Evolutionary conservation across 208 protist genomes (phyloP).

Genomic region (Endotrypanum monterogeii): DNA sequence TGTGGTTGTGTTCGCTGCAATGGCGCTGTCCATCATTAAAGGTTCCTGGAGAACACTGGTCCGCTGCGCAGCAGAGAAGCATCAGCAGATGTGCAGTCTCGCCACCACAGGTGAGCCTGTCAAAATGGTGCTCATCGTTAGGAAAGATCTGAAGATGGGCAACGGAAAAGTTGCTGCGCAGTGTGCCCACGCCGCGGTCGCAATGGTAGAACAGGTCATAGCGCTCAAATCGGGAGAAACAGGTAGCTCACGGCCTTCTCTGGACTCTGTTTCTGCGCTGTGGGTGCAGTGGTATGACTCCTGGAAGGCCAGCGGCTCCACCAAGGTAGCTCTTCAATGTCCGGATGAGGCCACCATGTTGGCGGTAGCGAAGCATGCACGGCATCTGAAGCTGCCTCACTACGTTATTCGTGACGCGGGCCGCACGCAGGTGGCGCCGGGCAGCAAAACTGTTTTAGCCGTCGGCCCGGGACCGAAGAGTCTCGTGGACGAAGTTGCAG

Average conservation of each 20-base stretch:
- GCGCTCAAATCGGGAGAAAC: conserved; percentile 13
- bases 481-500: conserved; percentile 86
- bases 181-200: conserved; percentile 95
- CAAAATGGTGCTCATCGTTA: conserved; percentile 94
- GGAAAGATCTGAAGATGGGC: conserved; percentile 95
- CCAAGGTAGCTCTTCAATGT: conserved; percentile 87
- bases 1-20: conserved; percentile 20
- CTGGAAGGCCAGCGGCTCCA: conserved; percentile 64
- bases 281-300: conserved; percentile 77
- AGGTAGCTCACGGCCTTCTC: neutral
- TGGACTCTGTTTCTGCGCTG: conserved; percentile 8
- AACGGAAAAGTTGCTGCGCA: conserved; percentile 96
- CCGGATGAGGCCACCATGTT: conserved; percentile 72
- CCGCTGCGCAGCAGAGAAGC: conserved; percentile 15
- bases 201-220: conserved; percentile 70
- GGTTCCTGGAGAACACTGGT: conserved; percentile 9
- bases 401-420: conserved; percentile 91
- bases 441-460: conserved; percentile 91
- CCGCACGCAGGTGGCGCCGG: conserved; percentile 92
- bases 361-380: conserved; percentile 46
- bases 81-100: conserved; percentile 18
- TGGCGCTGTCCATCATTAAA: neutral
- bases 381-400: conserved; percentile 50
- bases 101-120: conserved; percentile 44
- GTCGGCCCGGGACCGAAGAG: conserved; percentile 81